These are phyloP conservation scores for Candida qinlingensis DNA, from an alignment of 805 yeast genomes.

Conservation along the genomic window DNA sequence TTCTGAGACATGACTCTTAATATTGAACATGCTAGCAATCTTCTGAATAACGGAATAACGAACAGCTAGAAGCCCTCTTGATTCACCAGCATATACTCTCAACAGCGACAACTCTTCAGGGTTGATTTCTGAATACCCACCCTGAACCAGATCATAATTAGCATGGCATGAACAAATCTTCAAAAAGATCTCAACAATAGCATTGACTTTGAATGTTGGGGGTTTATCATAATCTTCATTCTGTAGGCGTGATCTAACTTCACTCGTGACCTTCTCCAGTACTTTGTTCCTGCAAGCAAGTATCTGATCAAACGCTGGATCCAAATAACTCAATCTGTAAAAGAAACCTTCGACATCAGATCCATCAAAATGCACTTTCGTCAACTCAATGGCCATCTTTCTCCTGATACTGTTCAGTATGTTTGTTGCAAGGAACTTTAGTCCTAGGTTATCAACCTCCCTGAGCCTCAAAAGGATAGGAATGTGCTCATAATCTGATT, in stretches of 20 bases:
- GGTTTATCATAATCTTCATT: slow-evolving; percentile 1
- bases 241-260: neutral
- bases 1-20: neutral
- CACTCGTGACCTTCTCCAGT: neutral
- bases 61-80: neutral
- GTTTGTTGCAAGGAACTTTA: slow-evolving; percentile 9
- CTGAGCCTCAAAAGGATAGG: slow-evolving; percentile 12
- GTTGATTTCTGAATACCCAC: neutral
- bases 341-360: slow-evolving; percentile 12
- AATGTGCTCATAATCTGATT: slow-evolving; percentile 4
- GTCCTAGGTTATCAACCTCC: slow-evolving; percentile 4
- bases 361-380: neutral
- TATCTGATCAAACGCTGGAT: slow-evolving; percentile 18
- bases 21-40: slow-evolving; percentile 2
- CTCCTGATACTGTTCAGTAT: slow-evolving; percentile 11
- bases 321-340: slow-evolving; percentile 10
- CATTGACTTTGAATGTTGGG: slow-evolving; percentile 8
- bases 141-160: neutral
- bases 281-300: slow-evolving; percentile 11
- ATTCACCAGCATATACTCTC: slow-evolving; percentile 8
- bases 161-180: neutral
- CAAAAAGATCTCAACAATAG: slow-evolving; percentile 7
- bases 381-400: neutral
- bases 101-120: slow-evolving; percentile 6
- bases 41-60: slow-evolving; percentile 7